phyloP scores from a whole-genome alignment of 371 early-diverging fungal genomes.

The Synchytrium microbalum region DNA sequence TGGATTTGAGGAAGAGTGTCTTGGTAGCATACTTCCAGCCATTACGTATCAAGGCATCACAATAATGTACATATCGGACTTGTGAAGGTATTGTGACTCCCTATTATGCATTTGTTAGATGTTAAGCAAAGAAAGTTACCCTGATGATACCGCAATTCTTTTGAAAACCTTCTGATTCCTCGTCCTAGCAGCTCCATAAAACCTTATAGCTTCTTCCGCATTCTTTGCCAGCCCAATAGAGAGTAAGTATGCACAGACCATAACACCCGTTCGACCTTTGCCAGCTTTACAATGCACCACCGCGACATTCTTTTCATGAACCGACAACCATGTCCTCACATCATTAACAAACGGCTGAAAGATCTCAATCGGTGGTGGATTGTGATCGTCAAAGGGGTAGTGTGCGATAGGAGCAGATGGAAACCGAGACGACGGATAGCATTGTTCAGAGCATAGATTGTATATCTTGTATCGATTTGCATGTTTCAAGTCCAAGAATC shows the following conservation, averaged over 20 bases:
- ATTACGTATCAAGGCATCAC: slow-evolving; percentile 26
- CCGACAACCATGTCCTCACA: slow-evolving; percentile 47
- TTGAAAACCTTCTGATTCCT: slow-evolving; percentile 34
- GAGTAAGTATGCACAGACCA: slow-evolving; percentile 54
- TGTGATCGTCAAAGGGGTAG: slow-evolving; percentile 61
- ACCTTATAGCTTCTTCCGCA: slow-evolving; percentile 45
- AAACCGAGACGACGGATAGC: slow-evolving; percentile 19
- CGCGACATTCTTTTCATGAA: slow-evolving; percentile 38
- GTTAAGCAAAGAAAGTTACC: slow-evolving; percentile 3
- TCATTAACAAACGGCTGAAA: slow-evolving; percentile 51
- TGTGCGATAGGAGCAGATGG: slow-evolving; percentile 26
- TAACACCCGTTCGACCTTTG: slow-evolving; percentile 68
- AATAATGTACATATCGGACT: slow-evolving; percentile 53
- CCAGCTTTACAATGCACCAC: slow-evolving; percentile 75
- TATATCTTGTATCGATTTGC: slow-evolving; percentile 55
- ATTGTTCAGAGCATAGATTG: slow-evolving; percentile 47
- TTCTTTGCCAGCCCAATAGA: slow-evolving; percentile 31
- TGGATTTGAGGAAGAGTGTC: slow-evolving; percentile 20
- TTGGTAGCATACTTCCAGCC: slow-evolving; percentile 1
- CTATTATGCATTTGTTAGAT: slow-evolving; percentile 16
- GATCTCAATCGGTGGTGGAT: slow-evolving; percentile 52
- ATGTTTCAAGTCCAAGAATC: slow-evolving; percentile 55
- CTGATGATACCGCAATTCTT: too few relatives aligned
- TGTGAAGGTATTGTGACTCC: slow-evolving; percentile 65
- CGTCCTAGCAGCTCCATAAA: slow-evolving; percentile 51